phyloP scores from a whole-genome alignment of 1,139 yeast genomes.

The Groenewaldozyma sp. region DNA sequence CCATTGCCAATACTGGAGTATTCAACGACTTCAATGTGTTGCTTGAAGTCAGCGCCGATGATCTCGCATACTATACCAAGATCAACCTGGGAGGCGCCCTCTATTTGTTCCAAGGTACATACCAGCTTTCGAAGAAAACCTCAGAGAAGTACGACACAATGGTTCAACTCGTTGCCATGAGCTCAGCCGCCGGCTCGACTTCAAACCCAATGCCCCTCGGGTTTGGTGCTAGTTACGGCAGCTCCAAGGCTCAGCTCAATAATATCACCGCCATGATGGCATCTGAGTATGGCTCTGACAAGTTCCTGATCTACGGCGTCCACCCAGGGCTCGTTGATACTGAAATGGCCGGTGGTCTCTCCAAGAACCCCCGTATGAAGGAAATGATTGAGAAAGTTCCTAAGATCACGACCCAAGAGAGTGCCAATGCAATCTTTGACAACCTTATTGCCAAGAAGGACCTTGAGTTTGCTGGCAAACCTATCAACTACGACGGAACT shows the following conservation, averaged over 20 bases:
- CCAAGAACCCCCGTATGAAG: neutral
- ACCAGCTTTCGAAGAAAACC: neutral
- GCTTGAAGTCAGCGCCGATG: slow-evolving; percentile 4
- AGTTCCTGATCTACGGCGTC: neutral
- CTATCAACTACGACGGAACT: neutral
- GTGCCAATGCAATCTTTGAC: neutral
- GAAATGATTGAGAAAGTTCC: neutral
- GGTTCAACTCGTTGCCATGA: slow-evolving; percentile 6
- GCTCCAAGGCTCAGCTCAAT: slow-evolving; percentile 10
- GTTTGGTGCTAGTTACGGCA: slow-evolving; percentile 8
- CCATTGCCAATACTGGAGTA: slow-evolving; percentile 11
- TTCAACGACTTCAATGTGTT: neutral
- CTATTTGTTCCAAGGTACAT: slow-evolving; percentile 4
- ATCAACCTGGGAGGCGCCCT: slow-evolving; percentile 2
- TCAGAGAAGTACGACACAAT: neutral
- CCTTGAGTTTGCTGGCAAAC: neutral
- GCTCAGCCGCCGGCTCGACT: slow-evolving; percentile 4
- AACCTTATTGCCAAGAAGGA: neutral
- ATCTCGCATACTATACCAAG: neutral
- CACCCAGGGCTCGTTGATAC: slow-evolving; percentile 8
- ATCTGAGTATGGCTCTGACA: slow-evolving; percentile 1
- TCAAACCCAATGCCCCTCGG: slow-evolving; percentile 4
- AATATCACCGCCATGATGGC: slow-evolving; percentile 6
- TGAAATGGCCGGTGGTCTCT: neutral
- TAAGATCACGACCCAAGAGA: neutral